Evolutionary conservation across 2,329 filamentous ascomycete species (phyloP).

Genomic region (Apiospora arundinis): DNA sequence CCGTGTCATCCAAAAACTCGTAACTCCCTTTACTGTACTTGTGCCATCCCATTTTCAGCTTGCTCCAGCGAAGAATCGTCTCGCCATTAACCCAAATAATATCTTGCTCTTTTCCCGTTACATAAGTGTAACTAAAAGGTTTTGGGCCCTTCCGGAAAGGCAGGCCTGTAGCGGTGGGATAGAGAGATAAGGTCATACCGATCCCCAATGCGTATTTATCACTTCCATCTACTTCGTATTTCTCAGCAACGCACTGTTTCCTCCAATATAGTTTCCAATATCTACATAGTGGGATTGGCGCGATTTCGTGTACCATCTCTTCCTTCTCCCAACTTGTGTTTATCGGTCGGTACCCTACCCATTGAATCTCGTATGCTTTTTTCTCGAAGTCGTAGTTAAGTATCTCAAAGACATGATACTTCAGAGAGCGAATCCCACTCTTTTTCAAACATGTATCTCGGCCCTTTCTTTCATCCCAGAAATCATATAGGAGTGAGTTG

Average conservation of each 20-base stretch:
- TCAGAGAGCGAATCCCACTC: background rate
- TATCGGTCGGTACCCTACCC: background rate
- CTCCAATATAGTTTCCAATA: too few relatives aligned
- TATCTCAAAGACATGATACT: conserved; percentile 2
- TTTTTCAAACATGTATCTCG: conserved; percentile 2
- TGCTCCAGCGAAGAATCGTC: too few relatives aligned
- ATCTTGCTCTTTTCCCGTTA: too few relatives aligned
- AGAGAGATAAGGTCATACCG: background rate
- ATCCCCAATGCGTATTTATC: background rate
- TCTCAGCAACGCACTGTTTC: background rate
- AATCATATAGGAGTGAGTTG: background rate
- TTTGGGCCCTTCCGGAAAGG: too few relatives aligned
- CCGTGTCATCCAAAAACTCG: too few relatives aligned
- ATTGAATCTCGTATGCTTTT: background rate
- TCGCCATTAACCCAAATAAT: too few relatives aligned
- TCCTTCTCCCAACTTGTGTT: too few relatives aligned
- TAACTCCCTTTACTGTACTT: too few relatives aligned
- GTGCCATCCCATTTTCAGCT: too few relatives aligned
- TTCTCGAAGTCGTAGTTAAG: background rate
- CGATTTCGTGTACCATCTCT: background rate
- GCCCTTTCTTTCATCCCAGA: conserved; percentile 3
- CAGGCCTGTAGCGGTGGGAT: too few relatives aligned
- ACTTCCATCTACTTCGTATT: background rate
- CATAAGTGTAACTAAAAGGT: too few relatives aligned
- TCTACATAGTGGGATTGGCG: background rate